Base-by-base conservation (phyloP, 441 rosid genomes). In the Jatropha podagrica region DNA sequence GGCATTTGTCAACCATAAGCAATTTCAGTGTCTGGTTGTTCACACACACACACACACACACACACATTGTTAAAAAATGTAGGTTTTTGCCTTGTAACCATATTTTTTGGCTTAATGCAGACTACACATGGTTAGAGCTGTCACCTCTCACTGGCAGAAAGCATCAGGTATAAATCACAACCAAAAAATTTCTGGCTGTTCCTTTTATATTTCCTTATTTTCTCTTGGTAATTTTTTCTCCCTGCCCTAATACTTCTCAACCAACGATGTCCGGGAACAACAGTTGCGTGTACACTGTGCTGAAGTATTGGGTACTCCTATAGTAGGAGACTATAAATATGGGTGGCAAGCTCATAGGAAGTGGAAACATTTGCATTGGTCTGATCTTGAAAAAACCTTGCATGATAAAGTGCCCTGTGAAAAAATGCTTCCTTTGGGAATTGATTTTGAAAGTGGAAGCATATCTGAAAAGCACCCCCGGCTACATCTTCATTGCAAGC, bases 211-310 rank as follows among this genome's bases (percentile, higher is more conserved):
- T 68, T 51, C 51, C 51, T 9, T 17, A 52, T n/a, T 38, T 38
- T 76, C 20, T 38, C 13, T 65, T 27, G 38, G 38, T 5, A 3
- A 20, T 23, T 14, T 32, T 4, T 20, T 59, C 32, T 8, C 1
- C 2, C 37, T 63, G 23, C 23, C 52, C 42, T 15, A 58, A 26
- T 69, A 2, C 63, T 42, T 5, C 23, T 26, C 7, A 40, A 52
- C 68, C 32, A 62, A 67, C 68, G 58, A 61, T 67, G 8, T 78
- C 64, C 18, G 8, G 49, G 44, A 75, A 76, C 78, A 23, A 67
- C 87, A 95, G 98, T 91, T 93, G 44, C 94, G 97, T 18, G 99
- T 93, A 69, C 99, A 95, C 78, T 93, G 99, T 80, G 98, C 98
- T 40, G 95, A 93, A 78, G 92, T 91, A 60, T 75, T 95, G 78